Evolutionary conservation across 805 yeast species (phyloP).

Genomic region (Lachancea cidri): DNA sequence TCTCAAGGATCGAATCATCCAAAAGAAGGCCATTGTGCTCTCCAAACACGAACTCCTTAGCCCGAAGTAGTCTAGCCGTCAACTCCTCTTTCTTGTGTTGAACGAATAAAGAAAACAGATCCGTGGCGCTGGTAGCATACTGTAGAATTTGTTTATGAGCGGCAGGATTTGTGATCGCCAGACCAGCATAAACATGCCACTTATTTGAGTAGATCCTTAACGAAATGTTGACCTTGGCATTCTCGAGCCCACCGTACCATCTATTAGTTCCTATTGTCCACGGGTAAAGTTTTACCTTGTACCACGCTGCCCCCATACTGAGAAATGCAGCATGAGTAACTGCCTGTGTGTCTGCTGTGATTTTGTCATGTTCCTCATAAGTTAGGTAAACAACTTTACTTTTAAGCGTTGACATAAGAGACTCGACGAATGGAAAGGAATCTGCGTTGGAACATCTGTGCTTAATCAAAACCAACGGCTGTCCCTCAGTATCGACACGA

Average conservation of each 20-base stretch:
- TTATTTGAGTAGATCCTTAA: slow-evolving; percentile 86
- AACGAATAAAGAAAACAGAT: slow-evolving; percentile 77
- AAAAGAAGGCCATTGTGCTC: slow-evolving; percentile 53
- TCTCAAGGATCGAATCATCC: slow-evolving; percentile 73
- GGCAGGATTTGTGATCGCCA: slow-evolving; percentile 92
- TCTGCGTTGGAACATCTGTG: slow-evolving; percentile 57
- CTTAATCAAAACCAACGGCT: slow-evolving; percentile 81
- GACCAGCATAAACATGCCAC: slow-evolving; percentile 98
- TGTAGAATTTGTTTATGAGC: slow-evolving; percentile 90
- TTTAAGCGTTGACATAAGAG: slow-evolving; percentile 63
- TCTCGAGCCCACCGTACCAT: slow-evolving; percentile 93
- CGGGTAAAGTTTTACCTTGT: slow-evolving; percentile 73
- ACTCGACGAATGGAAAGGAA: slow-evolving; percentile 55
- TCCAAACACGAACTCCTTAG: slow-evolving; percentile 73
- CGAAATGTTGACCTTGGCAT: slow-evolving; percentile 91
- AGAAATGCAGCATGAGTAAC: slow-evolving; percentile 97
- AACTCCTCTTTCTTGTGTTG: slow-evolving; percentile 59
- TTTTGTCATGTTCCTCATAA: slow-evolving; percentile 87
- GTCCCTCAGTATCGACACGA: slow-evolving; percentile 79
- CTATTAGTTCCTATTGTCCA: slow-evolving; percentile 54
- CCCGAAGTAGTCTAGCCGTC: slow-evolving; percentile 51
- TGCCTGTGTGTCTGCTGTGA: slow-evolving; percentile 98
- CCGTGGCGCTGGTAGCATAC: slow-evolving; percentile 80
- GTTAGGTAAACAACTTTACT: slow-evolving; percentile 73
- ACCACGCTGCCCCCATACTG: slow-evolving; percentile 98